These are phyloP conservation scores for Talaromyces adpressus DNA, from an alignment of 495 filamentous ascomycete genomes.

Conservation along the genomic window DNA sequence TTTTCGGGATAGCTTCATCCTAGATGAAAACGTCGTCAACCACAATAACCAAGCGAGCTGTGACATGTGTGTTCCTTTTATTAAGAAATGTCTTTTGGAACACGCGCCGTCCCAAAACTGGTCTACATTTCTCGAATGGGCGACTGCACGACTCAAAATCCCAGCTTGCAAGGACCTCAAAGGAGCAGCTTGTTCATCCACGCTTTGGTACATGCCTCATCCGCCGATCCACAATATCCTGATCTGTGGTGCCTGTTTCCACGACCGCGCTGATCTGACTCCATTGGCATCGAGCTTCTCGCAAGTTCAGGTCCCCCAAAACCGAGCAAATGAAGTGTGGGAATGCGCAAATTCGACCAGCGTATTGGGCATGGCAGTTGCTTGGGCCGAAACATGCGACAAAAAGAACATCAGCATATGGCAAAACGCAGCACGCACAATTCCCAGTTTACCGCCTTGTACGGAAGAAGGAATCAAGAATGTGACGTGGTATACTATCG, in stretches of 20 bases:
- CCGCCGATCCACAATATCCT: constrained; percentile 17
- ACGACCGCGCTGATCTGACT: constrained; percentile 20
- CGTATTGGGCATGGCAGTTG: constrained; percentile 17
- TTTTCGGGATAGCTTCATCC: constrained; percentile 12
- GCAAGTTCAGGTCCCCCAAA: not conserved
- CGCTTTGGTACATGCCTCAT: constrained; percentile 28
- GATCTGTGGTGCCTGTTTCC: constrained; percentile 29
- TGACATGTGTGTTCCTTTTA: constrained; percentile 6
- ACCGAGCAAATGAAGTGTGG: constrained; percentile 6
- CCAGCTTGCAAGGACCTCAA: constrained; percentile 1
- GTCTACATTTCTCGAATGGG: not conserved
- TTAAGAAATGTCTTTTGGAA: not conserved
- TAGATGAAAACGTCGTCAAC: not conserved
- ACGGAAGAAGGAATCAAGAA: constrained; percentile 22
- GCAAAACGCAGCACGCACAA: constrained; percentile 6
- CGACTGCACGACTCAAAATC: not conserved
- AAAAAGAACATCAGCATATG: constrained; percentile 14
- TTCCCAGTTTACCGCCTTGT: not conserved
- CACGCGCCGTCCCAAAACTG: not conserved
- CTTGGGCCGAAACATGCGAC: constrained; percentile 21
- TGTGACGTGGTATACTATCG: constrained; percentile 26
- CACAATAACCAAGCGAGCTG: not conserved
- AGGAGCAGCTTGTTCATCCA: constrained; percentile 9
- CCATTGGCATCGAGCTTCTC: constrained; percentile 2
- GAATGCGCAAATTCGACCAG: constrained; percentile 17